phyloP scores from a whole-genome alignment of 352 stramenopile species.

The Globisporangium paddicum region DNA sequence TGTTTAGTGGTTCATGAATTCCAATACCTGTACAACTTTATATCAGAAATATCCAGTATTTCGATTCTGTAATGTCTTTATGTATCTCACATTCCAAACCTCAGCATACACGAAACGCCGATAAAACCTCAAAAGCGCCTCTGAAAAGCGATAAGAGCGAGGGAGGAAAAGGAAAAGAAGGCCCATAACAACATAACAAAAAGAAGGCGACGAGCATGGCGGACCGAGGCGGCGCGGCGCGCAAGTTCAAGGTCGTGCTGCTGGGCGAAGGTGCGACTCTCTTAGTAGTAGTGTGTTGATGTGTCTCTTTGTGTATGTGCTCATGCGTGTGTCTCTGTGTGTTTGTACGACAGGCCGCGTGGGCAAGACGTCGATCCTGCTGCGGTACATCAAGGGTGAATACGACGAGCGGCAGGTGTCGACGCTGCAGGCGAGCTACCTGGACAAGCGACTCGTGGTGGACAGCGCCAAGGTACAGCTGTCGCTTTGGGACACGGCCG shows the following conservation, averaged over 20 bases:
- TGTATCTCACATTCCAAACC: neutral
- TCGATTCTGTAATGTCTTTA: neutral
- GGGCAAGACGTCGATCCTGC: slow-evolving; percentile 93
- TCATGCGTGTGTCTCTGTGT: neutral
- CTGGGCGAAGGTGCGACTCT: slow-evolving; percentile 76
- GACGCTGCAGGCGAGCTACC: slow-evolving; percentile 91
- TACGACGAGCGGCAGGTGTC: slow-evolving; percentile 91
- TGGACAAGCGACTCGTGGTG: slow-evolving; percentile 90
- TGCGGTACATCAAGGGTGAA: slow-evolving; percentile 92
- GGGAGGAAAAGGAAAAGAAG: slow-evolving; percentile 8
- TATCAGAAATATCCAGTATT: neutral
- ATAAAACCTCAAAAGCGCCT: neutral
- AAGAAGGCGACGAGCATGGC: slow-evolving; percentile 2
- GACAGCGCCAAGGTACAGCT: slow-evolving; percentile 77
- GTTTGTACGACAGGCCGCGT: slow-evolving; percentile 70
- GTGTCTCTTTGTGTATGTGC: neutral
- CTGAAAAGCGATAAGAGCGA: neutral
- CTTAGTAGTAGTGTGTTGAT: neutral
- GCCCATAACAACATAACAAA: neutral
- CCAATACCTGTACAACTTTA: neutral
- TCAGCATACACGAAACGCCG: neutral
- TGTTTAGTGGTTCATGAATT: neutral
- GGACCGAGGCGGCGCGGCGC: slow-evolving; percentile 24
- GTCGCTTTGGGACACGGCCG: slow-evolving; percentile 86
- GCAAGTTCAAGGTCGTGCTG: slow-evolving; percentile 85